Base-by-base conservation (phyloP, 345 rosid genomes). In the Corchorus capsularis region DNA sequence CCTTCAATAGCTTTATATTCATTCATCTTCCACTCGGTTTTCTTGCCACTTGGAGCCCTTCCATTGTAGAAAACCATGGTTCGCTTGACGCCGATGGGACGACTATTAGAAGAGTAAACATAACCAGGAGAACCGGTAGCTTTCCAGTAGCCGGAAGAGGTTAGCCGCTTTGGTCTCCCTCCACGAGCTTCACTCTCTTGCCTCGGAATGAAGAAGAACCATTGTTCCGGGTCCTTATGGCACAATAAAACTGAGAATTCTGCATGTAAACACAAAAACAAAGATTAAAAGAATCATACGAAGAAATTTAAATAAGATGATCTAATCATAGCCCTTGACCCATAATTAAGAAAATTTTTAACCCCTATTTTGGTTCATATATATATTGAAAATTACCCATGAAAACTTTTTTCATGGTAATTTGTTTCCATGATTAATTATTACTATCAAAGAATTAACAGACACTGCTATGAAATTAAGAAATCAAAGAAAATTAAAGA, bases 1-100 rank as follows among this genome's bases (percentile, higher is more conserved):
- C 69, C 77, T n/a, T 76, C 80, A 50, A 76, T 39, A 52, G 80
- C 83, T 56, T 75, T 83, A 45, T 86, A 86, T 55, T 83, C 89
- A 32, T 86, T 86, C 85, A 86, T 83, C 70, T 84, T 86, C 89
- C 89, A 86, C 45, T 84, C 82, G 2, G 89, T 86, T 75, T 84
- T 86, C 22, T 15, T 71, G 20, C 89, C 87, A 15, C 7, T 81
- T 0, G 89, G 89, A 69, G 87, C 87, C 71, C 87, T 82, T 76
- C 89, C 89, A 4, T 35, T 76, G 63, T 86, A 86, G 76, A 84
- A 86, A 59, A 83, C 85, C 89, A 86, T 83, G 19, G 87, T 83
- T 63, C 89, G 78, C 64, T 82, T 86, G 15, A 77, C 73, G 5
- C 89, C 89, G 15, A 86, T 60, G 1, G 74, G 64, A 10, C 80